Conservation (phyloP, 2,329 filamentous ascomycete species). For the Akanthomyces lecanii region DNA sequence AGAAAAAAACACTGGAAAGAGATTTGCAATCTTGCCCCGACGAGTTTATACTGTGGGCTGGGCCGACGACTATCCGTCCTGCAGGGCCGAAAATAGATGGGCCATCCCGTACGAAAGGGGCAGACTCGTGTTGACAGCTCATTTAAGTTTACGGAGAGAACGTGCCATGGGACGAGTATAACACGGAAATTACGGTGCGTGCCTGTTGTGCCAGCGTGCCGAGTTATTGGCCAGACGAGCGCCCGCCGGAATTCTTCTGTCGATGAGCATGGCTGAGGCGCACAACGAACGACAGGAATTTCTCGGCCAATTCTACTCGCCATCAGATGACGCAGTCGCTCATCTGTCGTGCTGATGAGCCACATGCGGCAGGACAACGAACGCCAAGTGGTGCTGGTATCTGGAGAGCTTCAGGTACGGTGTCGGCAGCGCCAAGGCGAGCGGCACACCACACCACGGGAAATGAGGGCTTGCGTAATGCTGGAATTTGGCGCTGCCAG, state of each 20-base stretch:
- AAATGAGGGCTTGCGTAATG: slow-evolving; percentile 9
- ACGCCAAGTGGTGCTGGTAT: neutral
- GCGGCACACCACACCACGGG: neutral
- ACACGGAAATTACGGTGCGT: neutral
- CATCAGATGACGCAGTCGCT: neutral
- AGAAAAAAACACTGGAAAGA: neutral
- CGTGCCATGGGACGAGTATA: neutral
- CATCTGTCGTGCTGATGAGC: neutral
- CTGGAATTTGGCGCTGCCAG: neutral
- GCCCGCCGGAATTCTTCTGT: too few species aligned
- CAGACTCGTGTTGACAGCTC: too few species aligned
- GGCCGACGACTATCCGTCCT: too few species aligned
- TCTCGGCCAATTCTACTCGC: neutral
- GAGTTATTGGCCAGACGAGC: neutral
- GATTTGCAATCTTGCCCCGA: neutral
- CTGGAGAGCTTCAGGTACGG: neutral
- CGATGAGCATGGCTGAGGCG: neutral
- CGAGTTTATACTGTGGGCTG: too few species aligned
- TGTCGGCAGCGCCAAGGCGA: neutral
- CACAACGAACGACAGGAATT: neutral
- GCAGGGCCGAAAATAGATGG: too few species aligned
- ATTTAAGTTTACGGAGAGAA: too few species aligned
- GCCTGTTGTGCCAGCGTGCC: neutral
- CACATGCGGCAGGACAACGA: too few species aligned
- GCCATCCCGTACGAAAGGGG: neutral